Conservation (phyloP, 179 eudicot species). For the Dionaea muscipula region DNA sequence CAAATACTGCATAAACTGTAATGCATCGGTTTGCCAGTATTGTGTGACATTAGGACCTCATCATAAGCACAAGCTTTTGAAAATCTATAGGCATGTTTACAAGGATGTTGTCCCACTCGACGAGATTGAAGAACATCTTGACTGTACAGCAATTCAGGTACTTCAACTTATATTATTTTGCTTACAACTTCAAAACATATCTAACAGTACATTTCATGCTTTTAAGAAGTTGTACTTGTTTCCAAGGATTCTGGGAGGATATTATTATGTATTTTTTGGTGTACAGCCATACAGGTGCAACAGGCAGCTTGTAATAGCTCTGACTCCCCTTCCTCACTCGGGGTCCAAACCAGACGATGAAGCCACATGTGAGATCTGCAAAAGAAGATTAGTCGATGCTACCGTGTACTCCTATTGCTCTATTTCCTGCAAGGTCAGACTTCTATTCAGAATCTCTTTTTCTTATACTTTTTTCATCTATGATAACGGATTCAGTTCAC, state of each 20-base stretch:
- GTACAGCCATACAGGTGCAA: conserved; percentile 47
- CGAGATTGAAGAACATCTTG: conserved; percentile 35
- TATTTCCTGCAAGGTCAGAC: conserved; percentile 43
- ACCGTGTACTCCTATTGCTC: conserved; percentile 34
- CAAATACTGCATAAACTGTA: conserved; percentile 44
- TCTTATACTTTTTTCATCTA: background rate
- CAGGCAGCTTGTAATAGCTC: conserved; percentile 32
- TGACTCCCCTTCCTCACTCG: conserved; percentile 40
- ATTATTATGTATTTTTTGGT: background rate
- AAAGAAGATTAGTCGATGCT: conserved; percentile 33
- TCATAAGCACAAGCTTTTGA: conserved; percentile 25
- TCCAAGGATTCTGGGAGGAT: too few species aligned
- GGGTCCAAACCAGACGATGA: conserved; percentile 25
- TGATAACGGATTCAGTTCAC: background rate
- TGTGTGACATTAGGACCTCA: conserved; percentile 34
- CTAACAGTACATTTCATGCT: background rate
- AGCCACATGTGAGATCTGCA: conserved; percentile 29
- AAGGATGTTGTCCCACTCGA: conserved; percentile 39
- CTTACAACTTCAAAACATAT: too few species aligned
- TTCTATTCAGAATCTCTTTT: background rate
- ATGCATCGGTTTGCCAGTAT: conserved; percentile 27
- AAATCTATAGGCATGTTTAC: conserved; percentile 51
- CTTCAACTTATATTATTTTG: too few species aligned
- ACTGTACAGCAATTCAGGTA: conserved; percentile 50
- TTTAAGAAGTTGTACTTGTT: too few species aligned